Evolutionary conservation across 2,329 filamentous ascomycete genomes (phyloP), one percentile per base, ranked within the genome.

Genomic region (Pseudogymnoascus sp.): DNA sequence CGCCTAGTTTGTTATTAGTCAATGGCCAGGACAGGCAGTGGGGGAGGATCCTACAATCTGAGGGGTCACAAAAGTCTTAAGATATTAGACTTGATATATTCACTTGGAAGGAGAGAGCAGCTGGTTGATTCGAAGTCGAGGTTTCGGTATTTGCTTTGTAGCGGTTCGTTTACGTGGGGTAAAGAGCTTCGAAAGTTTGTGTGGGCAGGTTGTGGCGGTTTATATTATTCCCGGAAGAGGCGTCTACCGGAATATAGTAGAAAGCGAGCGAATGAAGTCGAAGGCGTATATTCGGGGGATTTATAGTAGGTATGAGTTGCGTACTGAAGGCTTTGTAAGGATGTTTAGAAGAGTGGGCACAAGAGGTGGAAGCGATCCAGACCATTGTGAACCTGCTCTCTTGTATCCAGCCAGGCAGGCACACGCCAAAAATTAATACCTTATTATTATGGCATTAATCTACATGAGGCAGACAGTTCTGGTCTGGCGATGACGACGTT

Each of bases 361-460:
- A 5, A 33, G 48, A 55, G 9, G 3, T 55, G 29, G 48, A 33
- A 55, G 27, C 48, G 48, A 55, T 55, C 48, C 48, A 33, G 48
- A 55, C 48, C 48, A 13, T 55, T 10, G 29, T 55, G 48, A 55
- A 27, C 15, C 29, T 55, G 48, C 33, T 3, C 21, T 21, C 21
- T 21, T 12, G 48, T 55, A 55, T 55, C 48, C 48, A 55, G 48
- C 48, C 48, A 55, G 48, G 48, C 48, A 55, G 48, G 48, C 48
- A 55, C 48, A 13, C 21, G 10, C 42, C 9, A 29, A 25, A 33
- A 33, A 55, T 15, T 21, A 55, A 10, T 55, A 55, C 48, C 48
- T 55, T 55, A 35, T 21, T 55, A 55, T 55, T 55, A n/a, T 17
- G 48, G 48, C 48, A 55, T 27, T 29, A 55, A 55, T 55, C n/a